Evolutionary conservation across 257 asterid species (phyloP).

Genomic region (Nicotiana knightiana): DNA sequence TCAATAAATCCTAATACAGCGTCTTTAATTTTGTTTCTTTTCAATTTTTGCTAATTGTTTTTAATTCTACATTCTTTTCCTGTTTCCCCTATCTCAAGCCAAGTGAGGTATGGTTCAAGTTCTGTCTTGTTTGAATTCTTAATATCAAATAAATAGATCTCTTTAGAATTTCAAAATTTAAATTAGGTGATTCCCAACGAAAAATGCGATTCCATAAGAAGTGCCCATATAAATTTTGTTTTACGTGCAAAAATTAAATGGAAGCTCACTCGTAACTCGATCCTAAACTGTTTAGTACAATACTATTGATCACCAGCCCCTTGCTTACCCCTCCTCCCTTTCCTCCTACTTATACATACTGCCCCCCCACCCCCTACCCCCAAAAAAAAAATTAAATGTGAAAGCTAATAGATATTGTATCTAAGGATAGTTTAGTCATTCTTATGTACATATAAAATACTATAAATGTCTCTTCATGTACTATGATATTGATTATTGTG

Average conservation of each 20-base stretch:
- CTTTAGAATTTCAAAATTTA: too few relatives aligned
- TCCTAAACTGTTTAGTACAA: not conserved
- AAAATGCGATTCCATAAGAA: not conserved
- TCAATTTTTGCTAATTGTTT: not conserved
- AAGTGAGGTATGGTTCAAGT: not conserved
- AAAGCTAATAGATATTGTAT: too few relatives aligned
- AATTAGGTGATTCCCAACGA: not conserved
- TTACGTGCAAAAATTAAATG: not conserved
- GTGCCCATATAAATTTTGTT: not conserved
- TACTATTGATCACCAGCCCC: not conserved
- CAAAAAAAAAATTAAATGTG: too few relatives aligned
- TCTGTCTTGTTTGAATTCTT: not conserved
- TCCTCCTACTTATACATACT: too few relatives aligned
- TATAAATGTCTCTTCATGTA: too few relatives aligned
- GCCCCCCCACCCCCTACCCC: too few relatives aligned
- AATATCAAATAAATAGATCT: too few relatives aligned
- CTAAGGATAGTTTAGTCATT: too few relatives aligned
- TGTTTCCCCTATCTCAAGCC: not conserved
- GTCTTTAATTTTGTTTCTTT: not conserved
- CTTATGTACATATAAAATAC: too few relatives aligned
- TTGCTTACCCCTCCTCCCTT: not conserved
- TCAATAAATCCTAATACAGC: not conserved
- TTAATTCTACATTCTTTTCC: not conserved
- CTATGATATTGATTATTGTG: too few relatives aligned
- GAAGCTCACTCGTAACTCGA: not conserved